phyloP scores from a whole-genome alignment of 352 stramenopile genomes.

The Pythium chondricola region DNA sequence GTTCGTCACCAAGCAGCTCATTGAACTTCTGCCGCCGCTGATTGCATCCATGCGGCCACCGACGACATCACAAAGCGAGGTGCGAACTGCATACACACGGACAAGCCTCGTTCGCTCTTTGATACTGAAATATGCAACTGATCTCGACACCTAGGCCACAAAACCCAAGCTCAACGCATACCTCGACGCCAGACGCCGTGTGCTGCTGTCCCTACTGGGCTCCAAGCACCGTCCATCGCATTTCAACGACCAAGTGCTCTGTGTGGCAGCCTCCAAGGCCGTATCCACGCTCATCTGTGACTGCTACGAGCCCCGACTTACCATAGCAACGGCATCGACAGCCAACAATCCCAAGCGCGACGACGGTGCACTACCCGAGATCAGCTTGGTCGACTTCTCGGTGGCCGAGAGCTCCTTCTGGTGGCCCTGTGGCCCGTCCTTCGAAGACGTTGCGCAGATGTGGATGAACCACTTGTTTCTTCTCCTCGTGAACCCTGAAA shows the following conservation, averaged over 20 bases:
- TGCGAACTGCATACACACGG: slow-evolving; percentile 8
- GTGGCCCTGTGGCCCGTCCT: slow-evolving; percentile 55
- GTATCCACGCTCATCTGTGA: slow-evolving; percentile 71
- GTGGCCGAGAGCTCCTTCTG: slow-evolving; percentile 73
- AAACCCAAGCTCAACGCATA: slow-evolving; percentile 50
- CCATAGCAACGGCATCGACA: slow-evolving; percentile 6
- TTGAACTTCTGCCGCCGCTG: slow-evolving; percentile 63
- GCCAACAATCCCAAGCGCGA: slow-evolving; percentile 26
- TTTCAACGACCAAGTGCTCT: slow-evolving; percentile 44
- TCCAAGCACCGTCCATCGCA: slow-evolving; percentile 34
- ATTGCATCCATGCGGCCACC: slow-evolving; percentile 63
- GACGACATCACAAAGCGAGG: slow-evolving; percentile 39
- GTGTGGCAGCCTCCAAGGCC: slow-evolving; percentile 41
- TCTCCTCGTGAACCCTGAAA: slow-evolving; percentile 56
- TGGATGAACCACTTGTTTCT: slow-evolving; percentile 76
- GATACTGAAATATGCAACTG: neutral
- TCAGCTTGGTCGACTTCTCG: slow-evolving; percentile 63
- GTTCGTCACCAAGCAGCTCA: slow-evolving; percentile 76
- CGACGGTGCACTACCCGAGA: slow-evolving; percentile 69
- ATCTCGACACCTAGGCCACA: slow-evolving; percentile 28
- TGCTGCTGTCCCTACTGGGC: slow-evolving; percentile 59
- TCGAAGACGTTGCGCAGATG: slow-evolving; percentile 28
- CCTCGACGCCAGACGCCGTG: slow-evolving; percentile 40
- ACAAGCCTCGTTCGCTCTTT: neutral
- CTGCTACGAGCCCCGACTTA: slow-evolving; percentile 58